Base-by-base conservation (phyloP, 768 basidiomycete genomes). In the Antrodiella citrinella region DNA sequence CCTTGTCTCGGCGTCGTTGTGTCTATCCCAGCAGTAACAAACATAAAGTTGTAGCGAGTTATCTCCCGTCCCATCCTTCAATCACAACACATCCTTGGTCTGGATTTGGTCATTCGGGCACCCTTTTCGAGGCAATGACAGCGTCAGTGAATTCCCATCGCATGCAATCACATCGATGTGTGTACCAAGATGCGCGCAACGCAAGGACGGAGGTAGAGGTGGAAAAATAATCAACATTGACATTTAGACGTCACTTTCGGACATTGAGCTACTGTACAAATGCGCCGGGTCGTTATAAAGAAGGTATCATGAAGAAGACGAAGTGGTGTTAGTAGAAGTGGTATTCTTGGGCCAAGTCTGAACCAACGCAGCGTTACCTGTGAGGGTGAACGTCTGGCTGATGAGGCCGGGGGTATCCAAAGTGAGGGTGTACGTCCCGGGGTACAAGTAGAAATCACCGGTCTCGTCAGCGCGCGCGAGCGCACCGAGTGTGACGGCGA, bases 401-500 rank as follows among this genome's bases (percentile, higher is more conserved):
- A 76, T 57, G 44, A 63, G 62, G 5, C 59, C 64, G 10, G 67
- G 58, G 2, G 69, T 75, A 51, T 80, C 76, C 26, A 78, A 59
- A 9, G 65, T 66, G 38, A 69, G 48, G 43, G 59, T 62, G 54
- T 78, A 78, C 23, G 64, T 65, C 11, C 76, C 77, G 15, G 65
- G 68, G 54, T 69, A 73, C 4, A 79, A 53, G 66, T 70, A 70
- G 45, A 71, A 59, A 52, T 73, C 72, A 3, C 77, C 77, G 10
- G 65, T 52, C 4, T 64, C 59, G 52, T 79, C 76, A 3, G 72
- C 72, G 9, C 77, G 70, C 15, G 77, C 74, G 41, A 78, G 62
- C 3, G 74, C 69, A 11, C 75, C 76, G 4, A 78, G 61, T 10
- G 72, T 73, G 26, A 79, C 72, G 10, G 62, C 55, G 44, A 79